phyloP scores from a whole-genome alignment of 2,329 filamentous ascomycete species.

The Botryotinia calthae region DNA sequence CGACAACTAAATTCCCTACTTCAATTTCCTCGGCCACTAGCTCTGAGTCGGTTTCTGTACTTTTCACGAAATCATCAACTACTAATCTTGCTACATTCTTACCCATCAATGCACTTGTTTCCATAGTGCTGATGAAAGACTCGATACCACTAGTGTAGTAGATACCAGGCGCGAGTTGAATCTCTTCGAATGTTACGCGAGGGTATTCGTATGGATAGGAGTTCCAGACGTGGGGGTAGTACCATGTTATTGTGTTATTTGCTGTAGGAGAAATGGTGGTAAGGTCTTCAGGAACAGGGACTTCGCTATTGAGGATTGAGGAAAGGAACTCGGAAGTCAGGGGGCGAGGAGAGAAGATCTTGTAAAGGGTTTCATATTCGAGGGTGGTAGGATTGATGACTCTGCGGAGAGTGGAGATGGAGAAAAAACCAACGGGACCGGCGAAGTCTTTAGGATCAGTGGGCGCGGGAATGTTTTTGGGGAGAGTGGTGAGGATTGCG shows the following conservation, averaged over 20 bases:
- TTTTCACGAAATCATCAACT: conserved; percentile 55
- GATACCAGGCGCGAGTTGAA: conserved; percentile 62
- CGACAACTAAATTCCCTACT: neutral
- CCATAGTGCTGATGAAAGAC: conserved; percentile 95
- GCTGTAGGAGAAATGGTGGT: conserved; percentile 25
- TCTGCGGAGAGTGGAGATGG: conserved; percentile 69
- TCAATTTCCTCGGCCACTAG: neutral
- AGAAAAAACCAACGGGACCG: conserved; percentile 79
- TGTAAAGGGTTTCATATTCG: conserved; percentile 58
- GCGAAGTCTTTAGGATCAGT: conserved; percentile 54
- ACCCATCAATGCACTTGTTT: conserved; percentile 89
- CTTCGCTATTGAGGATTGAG: conserved; percentile 47
- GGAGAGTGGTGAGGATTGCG: conserved; percentile 79
- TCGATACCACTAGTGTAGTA: conserved; percentile 80
- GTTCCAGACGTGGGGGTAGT: conserved; percentile 73
- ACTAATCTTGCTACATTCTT: conserved; percentile 76
- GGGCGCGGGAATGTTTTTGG: conserved; percentile 47
- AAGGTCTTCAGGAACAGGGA: conserved; percentile 32
- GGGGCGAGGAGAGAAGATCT: conserved; percentile 59
- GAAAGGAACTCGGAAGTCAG: conserved; percentile 55
- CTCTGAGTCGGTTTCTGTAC: conserved; percentile 15
- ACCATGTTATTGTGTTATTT: conserved; percentile 70
- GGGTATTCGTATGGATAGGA: conserved; percentile 86
- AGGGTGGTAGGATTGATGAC: conserved; percentile 59
- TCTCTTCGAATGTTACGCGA: conserved; percentile 81